A percentile compares a stretch with the other conserved stretches of the same genome.
These are phyloP conservation scores for Carnegiea gigantea DNA, from an alignment of 179 eudicot species.

Conservation along the genomic window DNA sequence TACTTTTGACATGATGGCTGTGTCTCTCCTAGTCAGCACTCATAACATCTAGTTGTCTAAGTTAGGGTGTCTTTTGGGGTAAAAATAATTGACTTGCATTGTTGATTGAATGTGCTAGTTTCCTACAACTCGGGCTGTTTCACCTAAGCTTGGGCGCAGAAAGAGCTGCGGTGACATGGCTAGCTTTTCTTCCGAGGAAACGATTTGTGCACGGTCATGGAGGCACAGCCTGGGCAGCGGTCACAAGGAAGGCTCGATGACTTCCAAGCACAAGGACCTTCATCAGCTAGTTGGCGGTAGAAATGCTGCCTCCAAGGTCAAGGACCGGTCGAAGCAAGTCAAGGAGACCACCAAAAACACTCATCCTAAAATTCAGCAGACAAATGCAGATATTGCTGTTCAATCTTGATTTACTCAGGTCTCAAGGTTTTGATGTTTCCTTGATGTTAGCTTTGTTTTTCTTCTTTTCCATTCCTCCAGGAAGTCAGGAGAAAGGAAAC, in stretches of 20 bases:
- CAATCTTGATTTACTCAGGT: conserved; percentile 33
- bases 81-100: conserved; percentile 23
- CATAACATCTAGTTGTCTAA: too few relatives aligned
- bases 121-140: conserved; percentile 53
- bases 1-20: too few relatives aligned
- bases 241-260: conserved; percentile 28
- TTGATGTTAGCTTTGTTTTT: conserved; percentile 26
- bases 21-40: too few relatives aligned
- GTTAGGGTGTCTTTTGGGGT: not conserved
- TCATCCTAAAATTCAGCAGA: conserved; percentile 34
- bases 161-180: conserved; percentile 49
- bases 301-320: conserved; percentile 18
- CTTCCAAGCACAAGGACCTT: conserved; percentile 27
- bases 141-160: conserved; percentile 46
- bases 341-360: conserved; percentile 30
- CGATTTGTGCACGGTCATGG: conserved; percentile 17
- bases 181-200: conserved; percentile 33
- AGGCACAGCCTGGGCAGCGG: conserved; percentile 47
- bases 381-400: conserved; percentile 38
- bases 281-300: conserved; percentile 12
- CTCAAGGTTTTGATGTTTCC: conserved; percentile 18
- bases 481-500: not conserved
- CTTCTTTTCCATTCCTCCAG: not conserved
- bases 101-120: conserved; percentile 28
- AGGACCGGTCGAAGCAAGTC: conserved; percentile 29